These are phyloP conservation scores for Mortierella sp. DNA, from an alignment of 371 early-diverging fungal species.

Conservation along the genomic window DNA sequence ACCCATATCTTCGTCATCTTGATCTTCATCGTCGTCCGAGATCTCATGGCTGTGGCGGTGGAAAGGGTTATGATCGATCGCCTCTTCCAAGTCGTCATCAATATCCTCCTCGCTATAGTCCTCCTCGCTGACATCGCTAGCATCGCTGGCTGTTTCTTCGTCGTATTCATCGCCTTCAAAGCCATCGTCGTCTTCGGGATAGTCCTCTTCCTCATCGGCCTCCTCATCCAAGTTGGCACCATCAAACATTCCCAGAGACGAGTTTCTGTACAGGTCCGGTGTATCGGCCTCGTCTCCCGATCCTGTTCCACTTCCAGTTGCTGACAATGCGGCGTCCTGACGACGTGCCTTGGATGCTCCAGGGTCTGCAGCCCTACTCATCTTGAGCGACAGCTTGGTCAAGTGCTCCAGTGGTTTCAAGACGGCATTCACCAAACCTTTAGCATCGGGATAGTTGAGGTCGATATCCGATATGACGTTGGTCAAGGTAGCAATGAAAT, in stretches of 20 bases:
- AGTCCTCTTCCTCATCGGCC: conserved; percentile 68
- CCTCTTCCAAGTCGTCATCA: conserved; percentile 68
- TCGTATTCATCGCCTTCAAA: conserved; percentile 77
- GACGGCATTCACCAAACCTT: conserved; percentile 76
- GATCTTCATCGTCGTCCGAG: conserved; percentile 57
- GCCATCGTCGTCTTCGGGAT: conserved; percentile 76
- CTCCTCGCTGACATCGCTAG: conserved; percentile 71
- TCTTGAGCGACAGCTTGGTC: conserved; percentile 87
- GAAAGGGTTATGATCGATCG: conserved; percentile 66
- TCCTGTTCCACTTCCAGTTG: conserved; percentile 51
- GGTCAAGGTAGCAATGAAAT: conserved; percentile 84
- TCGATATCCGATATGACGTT: conserved; percentile 87
- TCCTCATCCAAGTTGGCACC: conserved; percentile 74
- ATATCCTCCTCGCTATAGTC: conserved; percentile 72
- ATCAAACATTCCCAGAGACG: conserved; percentile 90
- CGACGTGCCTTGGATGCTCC: conserved; percentile 43
- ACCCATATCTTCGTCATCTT: conserved; percentile 65
- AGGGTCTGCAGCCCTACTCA: conserved; percentile 69
- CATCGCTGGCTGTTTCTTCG: conserved; percentile 77
- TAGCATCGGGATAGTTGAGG: conserved; percentile 87
- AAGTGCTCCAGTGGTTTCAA: conserved; percentile 90
- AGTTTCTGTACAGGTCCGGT: conserved; percentile 90
- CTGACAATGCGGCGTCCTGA: conserved; percentile 49
- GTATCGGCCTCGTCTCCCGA: conserved; percentile 79
- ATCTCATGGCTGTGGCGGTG: conserved; percentile 70